A percentile compares a stretch with the other conserved stretches of the same genome.
Evolutionary conservation across 306 rosid species (phyloP).

Genomic region (Glycine latifolia): DNA sequence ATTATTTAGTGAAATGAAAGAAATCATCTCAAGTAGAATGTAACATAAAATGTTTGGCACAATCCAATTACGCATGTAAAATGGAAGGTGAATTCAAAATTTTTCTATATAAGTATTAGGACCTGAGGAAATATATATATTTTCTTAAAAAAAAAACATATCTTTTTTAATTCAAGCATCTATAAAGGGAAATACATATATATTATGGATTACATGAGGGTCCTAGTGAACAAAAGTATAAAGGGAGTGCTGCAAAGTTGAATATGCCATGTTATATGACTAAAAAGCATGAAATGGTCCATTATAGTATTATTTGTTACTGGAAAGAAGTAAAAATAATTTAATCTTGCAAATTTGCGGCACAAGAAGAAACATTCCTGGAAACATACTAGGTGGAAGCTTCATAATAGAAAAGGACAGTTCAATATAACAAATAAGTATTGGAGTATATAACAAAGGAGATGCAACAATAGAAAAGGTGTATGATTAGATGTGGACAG

Average conservation of each 20-base stretch:
- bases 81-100: too few species aligned
- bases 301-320: neutral
- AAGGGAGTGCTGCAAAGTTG: neutral
- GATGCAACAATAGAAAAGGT: conserved; percentile 6
- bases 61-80: too few species aligned
- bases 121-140: too few species aligned
- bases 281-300: conserved; percentile 22
- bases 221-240: neutral
- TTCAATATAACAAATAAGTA: neutral
- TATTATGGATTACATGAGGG: neutral
- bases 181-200: too few species aligned
- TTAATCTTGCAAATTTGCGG: conserved; percentile 4
- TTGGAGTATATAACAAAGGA: neutral
- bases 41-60: too few species aligned
- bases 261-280: neutral
- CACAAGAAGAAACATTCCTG: neutral
- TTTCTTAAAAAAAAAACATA: too few species aligned
- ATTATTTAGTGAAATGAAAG: too few species aligned
- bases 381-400: conserved; percentile 15
- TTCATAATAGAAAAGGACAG: conserved; percentile 16
- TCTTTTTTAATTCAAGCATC: too few species aligned
- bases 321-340: conserved; percentile 7
- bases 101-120: too few species aligned
- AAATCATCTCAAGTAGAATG: too few species aligned
- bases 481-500: conserved; percentile 12